Base-by-base conservation (phyloP, 1,139 yeast genomes). In the Zygosaccharomyces sapae region DNA sequence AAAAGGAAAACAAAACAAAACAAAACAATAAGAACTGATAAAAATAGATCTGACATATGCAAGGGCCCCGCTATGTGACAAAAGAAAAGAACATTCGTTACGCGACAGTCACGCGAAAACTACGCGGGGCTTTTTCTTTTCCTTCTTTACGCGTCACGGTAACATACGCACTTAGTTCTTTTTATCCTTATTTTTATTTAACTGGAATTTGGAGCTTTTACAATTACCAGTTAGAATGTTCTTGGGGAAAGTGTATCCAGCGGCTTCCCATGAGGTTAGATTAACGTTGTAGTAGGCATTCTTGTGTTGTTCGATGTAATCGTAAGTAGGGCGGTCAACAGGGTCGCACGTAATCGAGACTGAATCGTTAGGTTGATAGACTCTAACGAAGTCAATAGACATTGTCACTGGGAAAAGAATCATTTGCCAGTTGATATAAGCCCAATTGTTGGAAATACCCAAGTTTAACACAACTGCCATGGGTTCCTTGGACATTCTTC, bases 401-500 rank as follows among this genome's bases (percentile, higher is more conserved):
- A 86, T 68, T 2, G 75, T 74, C 3, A 77, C 74, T 0, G 96
- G 95, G 75, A 87, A 86, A 34, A 67, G 63, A 40, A 87, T 67
- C 10, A 79, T 72, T 31, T 77, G 74, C 94, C 95, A 86, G 64
- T 85, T 86, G 54, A 87, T 85, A 63, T 83, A 83, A 1, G 87
- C 83, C 95, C 95, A 87, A 47, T 80, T 78, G 54, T 81, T 80
- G 5, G 95, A 86, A 44, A 87, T 68, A 66, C 94, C 96, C 66
- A 87, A 67, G 65, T 87, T 87, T 72, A 87, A 63, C 53, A 88
- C 71, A 33, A 88, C 72, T 1, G 88, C 74, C 95, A 88, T 86
- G 51, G 96, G 96, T 64, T 88, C 96, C 65, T 83, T 81, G 12
- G 92, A 75, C 41, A 88, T 76, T 48, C 74, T 65, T 62, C 96